phyloP scores from a whole-genome alignment of 257 asterid genomes.

The Plantago ovata region DNA sequence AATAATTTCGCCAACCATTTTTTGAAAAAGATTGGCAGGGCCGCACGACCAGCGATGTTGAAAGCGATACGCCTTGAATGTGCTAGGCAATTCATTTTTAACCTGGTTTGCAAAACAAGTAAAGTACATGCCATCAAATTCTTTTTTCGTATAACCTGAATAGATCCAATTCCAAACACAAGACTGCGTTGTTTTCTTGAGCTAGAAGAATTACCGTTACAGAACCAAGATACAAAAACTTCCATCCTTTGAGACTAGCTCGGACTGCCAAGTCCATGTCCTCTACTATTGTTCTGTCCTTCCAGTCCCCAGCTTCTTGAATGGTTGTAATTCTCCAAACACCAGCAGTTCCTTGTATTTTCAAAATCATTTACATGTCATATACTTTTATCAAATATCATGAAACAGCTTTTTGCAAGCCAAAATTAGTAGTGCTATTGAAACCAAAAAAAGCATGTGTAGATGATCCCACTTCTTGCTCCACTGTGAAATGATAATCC shows the following conservation, averaged over 20 bases:
- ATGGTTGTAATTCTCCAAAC: slow-evolving; percentile 91
- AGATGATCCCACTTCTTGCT: slow-evolving; percentile 98
- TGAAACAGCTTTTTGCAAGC: background rate
- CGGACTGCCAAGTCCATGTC: slow-evolving; percentile 99
- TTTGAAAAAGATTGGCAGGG: slow-evolving; percentile 86
- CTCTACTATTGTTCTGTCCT: slow-evolving; percentile 89
- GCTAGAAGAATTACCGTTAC: slow-evolving; percentile 37
- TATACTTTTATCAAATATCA: background rate
- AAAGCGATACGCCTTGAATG: slow-evolving; percentile 83
- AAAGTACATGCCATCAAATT: background rate
- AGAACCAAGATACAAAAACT: slow-evolving; percentile 70
- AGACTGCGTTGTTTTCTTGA: background rate
- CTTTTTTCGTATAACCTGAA: background rate
- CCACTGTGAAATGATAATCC: slow-evolving; percentile 86
- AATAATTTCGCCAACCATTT: slow-evolving; percentile 72
- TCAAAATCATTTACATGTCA: background rate
- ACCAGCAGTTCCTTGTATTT: slow-evolving; percentile 79
- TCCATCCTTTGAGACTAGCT: slow-evolving; percentile 94
- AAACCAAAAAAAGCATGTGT: slow-evolving; percentile 91
- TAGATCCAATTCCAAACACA: no score
- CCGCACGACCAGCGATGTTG: slow-evolving; percentile 99
- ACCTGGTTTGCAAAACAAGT: slow-evolving; percentile 37
- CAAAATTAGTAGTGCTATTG: slow-evolving; percentile 52
- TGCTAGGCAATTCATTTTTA: slow-evolving; percentile 94
- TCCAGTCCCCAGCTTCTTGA: slow-evolving; percentile 99